Evolutionary conservation across 495 filamentous ascomycete species (phyloP), one percentile per base, ranked within the genome.

Genomic region (Neurospora hispaniola): DNA sequence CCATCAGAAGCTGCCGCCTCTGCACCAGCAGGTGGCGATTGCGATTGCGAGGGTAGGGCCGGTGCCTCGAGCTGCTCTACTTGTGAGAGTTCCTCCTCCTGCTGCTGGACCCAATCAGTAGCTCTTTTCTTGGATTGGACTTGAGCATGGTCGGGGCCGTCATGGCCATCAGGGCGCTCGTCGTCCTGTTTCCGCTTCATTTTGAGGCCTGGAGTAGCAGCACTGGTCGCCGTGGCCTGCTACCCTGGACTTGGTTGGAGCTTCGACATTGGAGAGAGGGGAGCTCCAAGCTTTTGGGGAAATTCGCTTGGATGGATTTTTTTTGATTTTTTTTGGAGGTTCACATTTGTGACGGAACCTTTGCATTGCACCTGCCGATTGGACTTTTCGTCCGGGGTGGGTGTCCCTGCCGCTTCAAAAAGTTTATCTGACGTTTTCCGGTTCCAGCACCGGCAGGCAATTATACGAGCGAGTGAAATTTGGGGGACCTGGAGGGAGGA

Each of bases 121-220:
- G 54, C 54, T 66, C 54, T 66, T 38, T 74, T 74, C 59, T 74
- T 74, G 54, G 54, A 42, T 4, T 66, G 54, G 27, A 62, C 27
- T 4, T 62, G 54, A 35, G 54, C 54, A 66, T 16, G 54, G 54
- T 38, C 54, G 54, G 27, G 0, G 54, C 54, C 54, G 14, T 66
- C 54, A 9, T 35, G 27, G 54, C 70, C 42, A 54, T 44, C 40
- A 27, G 38, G 70, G 70, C 73, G 62, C 23, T 72, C 70, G 44
- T 74, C 62, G 42, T 69, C 70, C 31, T 71, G 70, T 43, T 72
- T 72, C 35, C 73, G 48, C 73, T 74, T 74, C 72, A 73, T 73
- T 12, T 16, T 39, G 31, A n/a, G 38, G 23, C 54, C 54, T 66
- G 27, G 54, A 66, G 54, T 38, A 66, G 54, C 54, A 66, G 27